Evolutionary conservation across 352 stramenopile genomes (phyloP).

Genomic region (Pythium volutum): DNA sequence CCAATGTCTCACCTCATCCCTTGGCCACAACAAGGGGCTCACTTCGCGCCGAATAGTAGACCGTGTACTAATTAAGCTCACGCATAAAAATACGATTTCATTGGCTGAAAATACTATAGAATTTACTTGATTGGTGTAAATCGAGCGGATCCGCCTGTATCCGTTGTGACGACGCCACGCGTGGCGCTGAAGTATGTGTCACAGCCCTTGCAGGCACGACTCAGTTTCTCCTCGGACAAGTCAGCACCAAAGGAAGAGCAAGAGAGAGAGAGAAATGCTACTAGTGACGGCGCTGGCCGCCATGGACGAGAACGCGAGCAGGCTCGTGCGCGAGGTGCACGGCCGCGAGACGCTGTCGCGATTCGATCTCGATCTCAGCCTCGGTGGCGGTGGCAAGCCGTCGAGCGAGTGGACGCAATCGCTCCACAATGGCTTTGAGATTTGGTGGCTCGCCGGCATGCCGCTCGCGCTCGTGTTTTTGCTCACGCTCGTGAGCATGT

Average conservation of each 20-base stretch:
- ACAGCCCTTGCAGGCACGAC: neutral
- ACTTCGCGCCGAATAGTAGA: neutral
- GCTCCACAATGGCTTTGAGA: conserved; percentile 84
- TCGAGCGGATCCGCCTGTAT: neutral
- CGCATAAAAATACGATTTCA: neutral
- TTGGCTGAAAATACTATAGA: conserved; percentile 1
- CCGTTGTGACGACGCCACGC: conserved; percentile 5
- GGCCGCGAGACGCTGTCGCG: conserved; percentile 56
- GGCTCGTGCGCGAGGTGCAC: conserved; percentile 50
- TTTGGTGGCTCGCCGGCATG: conserved; percentile 85
- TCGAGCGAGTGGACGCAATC: conserved; percentile 38
- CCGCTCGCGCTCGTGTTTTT: conserved; percentile 67
- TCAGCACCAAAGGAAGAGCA: neutral
- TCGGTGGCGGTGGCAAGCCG: neutral
- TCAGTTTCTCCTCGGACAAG: neutral
- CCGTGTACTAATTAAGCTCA: neutral
- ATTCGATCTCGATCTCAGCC: conserved; percentile 30
- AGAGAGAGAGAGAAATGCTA: conserved; percentile 9
- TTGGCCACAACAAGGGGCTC: conserved; percentile 4
- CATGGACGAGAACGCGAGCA: conserved; percentile 74
- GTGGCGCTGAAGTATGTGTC: neutral
- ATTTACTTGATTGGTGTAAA: conserved; percentile 7
- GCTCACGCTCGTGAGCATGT: conserved; percentile 73
- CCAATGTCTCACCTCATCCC: neutral
- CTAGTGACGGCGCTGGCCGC: conserved; percentile 22